Evolutionary conservation across 2,329 filamentous ascomycete genomes (phyloP).

Genomic region (Phyllosticta citribraziliensis): DNA sequence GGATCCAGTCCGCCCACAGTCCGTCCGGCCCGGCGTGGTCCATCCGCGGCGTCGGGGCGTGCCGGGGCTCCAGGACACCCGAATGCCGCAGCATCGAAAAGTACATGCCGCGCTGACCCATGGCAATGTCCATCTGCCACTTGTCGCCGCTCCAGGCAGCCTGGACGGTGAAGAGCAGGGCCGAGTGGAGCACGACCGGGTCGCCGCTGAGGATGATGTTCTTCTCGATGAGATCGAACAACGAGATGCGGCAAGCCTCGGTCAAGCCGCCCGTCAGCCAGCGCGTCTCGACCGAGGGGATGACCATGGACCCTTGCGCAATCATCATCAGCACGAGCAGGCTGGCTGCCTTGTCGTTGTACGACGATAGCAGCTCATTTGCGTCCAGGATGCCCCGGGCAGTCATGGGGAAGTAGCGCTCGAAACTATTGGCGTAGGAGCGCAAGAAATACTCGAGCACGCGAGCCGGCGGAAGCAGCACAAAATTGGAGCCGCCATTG

Average conservation of each 20-base stretch:
- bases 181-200: slow-evolving; percentile 53
- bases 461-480: slow-evolving; percentile 55
- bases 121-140: slow-evolving; percentile 68
- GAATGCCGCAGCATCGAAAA: slow-evolving; percentile 62
- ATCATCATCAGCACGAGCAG: slow-evolving; percentile 62
- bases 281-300: slow-evolving; percentile 54
- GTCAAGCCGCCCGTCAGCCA: slow-evolving; percentile 57
- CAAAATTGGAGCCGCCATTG: slow-evolving; percentile 49
- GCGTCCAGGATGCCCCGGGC: slow-evolving; percentile 52
- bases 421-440: slow-evolving; percentile 56
- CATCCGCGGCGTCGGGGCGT: slow-evolving; percentile 35
- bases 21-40: slow-evolving; percentile 36
- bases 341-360: slow-evolving; percentile 55
- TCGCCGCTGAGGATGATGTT: slow-evolving; percentile 60
- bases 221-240: slow-evolving; percentile 63
- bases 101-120: slow-evolving; percentile 66
- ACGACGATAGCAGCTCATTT: slow-evolving; percentile 54
- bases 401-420: slow-evolving; percentile 56
- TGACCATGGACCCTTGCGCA: slow-evolving; percentile 58
- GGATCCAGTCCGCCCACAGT: slow-evolving; percentile 56
- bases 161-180: slow-evolving; percentile 57
- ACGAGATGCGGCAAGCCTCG: slow-evolving; percentile 61
- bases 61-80: slow-evolving; percentile 51
- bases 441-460: slow-evolving; percentile 59
- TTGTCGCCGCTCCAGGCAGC: slow-evolving; percentile 68